Percentiles rank a stretch among this genome's conserved stretches.
Conservation (phyloP, 1,284 basidiomycete genomes). For the Pholiota adiposa region DNA sequence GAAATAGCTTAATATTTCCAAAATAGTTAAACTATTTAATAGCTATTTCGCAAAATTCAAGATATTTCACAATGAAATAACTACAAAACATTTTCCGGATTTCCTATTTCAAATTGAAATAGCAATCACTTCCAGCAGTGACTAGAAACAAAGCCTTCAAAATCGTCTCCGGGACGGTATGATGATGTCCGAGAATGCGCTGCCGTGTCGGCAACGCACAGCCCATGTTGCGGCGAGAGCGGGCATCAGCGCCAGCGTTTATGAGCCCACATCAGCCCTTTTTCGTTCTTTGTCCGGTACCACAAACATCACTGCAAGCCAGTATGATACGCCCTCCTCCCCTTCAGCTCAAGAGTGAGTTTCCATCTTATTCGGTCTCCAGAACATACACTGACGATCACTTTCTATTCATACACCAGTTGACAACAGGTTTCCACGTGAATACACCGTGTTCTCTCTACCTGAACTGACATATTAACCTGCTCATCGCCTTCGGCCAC, state of each 20-base stretch:
- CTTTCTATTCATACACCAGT: slow-evolving; percentile 20
- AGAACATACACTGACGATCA: background rate
- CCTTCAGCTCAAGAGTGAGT: slow-evolving; percentile 41
- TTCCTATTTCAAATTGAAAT: too few species aligned
- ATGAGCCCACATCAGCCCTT: slow-evolving; percentile 13
- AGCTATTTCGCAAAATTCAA: too few species aligned
- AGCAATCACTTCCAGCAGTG: too few species aligned
- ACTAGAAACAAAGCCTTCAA: too few species aligned
- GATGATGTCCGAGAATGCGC: background rate
- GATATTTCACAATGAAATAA: too few species aligned
- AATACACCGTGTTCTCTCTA: slow-evolving; percentile 5
- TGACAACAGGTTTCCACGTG: slow-evolving; percentile 36
- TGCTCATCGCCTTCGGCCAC: slow-evolving; percentile 1
- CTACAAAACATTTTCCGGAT: too few species aligned
- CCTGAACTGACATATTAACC: background rate
- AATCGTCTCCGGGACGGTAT: too few species aligned
- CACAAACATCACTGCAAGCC: slow-evolving; percentile 33
- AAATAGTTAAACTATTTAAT: too few species aligned
- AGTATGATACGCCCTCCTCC: slow-evolving; percentile 42
- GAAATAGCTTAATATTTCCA: too few species aligned
- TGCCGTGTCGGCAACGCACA: background rate
- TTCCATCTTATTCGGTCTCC: background rate
- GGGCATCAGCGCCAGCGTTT: slow-evolving; percentile 15
- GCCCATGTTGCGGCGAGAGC: background rate
- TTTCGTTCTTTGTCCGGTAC: slow-evolving; percentile 40